Evolutionary conservation across 1,284 basidiomycete genomes (phyloP).

Genomic region (Caloboletus inedulis): DNA sequence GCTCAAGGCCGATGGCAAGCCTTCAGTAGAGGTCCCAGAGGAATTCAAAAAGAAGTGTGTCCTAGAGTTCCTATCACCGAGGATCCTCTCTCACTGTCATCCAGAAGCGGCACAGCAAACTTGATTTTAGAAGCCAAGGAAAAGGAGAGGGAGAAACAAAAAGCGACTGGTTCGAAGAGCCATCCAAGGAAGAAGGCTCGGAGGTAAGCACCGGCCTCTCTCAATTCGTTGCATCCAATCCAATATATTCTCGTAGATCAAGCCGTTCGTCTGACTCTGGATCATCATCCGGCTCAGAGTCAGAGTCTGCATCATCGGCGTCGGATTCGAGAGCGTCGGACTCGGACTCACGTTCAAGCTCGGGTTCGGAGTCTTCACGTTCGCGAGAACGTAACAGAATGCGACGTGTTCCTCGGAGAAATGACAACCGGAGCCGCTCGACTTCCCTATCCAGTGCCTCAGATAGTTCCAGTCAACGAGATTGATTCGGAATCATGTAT

Average conservation of each 20-base stretch:
- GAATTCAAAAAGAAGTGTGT: constrained; percentile 76
- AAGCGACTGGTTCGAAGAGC: constrained; percentile 33
- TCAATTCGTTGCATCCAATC: background rate
- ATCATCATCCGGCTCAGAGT: constrained; percentile 39
- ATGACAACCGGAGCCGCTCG: constrained; percentile 26
- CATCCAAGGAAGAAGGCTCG: constrained; percentile 48
- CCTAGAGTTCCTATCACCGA: background rate
- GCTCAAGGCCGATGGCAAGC: constrained; percentile 60
- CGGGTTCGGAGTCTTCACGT: constrained; percentile 33
- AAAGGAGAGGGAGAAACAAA: constrained; percentile 56
- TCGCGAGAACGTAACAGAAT: constrained; percentile 45
- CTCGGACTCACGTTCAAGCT: constrained; percentile 37
- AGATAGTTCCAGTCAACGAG: constrained; percentile 8
- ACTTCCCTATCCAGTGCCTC: constrained; percentile 21
- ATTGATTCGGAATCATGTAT: constrained; percentile 14
- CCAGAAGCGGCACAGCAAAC: constrained; percentile 67
- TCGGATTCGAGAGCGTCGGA: constrained; percentile 44
- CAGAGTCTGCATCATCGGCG: constrained; percentile 31
- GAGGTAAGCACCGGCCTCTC: constrained; percentile 39
- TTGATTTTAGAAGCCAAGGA: constrained; percentile 72
- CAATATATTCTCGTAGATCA: constrained; percentile 19
- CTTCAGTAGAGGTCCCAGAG: constrained; percentile 73
- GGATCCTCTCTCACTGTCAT: constrained; percentile 10
- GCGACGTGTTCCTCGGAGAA: constrained; percentile 41
- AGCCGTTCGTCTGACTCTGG: constrained; percentile 26